A percentile compares a stretch with the other conserved stretches of the same genome.
Evolutionary conservation across 768 basidiomycete species (phyloP).

Genomic region (Hortiboletus flavorubellus): DNA sequence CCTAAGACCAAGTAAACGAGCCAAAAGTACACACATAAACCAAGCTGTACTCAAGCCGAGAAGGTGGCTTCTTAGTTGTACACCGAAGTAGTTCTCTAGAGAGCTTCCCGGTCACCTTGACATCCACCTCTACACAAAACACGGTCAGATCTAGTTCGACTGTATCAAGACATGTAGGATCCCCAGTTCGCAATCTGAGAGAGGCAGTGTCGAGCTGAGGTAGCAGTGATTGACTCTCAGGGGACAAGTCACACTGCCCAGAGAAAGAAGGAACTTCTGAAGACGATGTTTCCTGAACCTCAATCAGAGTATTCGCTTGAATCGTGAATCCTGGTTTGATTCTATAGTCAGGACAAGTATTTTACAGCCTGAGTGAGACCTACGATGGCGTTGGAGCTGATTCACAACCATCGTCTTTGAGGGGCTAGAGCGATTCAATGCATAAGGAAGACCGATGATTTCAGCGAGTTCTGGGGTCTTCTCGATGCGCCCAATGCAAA

Average conservation of each 20-base stretch:
- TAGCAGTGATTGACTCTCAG: background rate
- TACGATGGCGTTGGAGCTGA: slow-evolving; percentile 41
- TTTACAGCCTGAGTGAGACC: background rate
- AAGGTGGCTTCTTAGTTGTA: slow-evolving; percentile 3
- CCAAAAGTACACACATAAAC: background rate
- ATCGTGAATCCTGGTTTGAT: slow-evolving; percentile 59
- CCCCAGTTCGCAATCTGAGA: background rate
- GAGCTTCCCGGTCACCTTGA: background rate
- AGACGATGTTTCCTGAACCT: no score
- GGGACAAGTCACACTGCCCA: no score
- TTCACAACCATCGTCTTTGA: slow-evolving; percentile 64
- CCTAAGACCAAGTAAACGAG: background rate
- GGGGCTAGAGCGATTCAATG: slow-evolving; percentile 52
- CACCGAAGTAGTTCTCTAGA: background rate
- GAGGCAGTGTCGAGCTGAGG: no score
- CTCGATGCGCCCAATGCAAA: slow-evolving; percentile 57
- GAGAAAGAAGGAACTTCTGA: no score
- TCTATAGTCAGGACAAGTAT: background rate
- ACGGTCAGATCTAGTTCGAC: slow-evolving; percentile 22
- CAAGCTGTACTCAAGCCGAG: background rate
- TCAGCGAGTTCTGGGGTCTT: slow-evolving; percentile 54
- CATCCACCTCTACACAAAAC: slow-evolving; percentile 19
- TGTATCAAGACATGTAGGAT: background rate
- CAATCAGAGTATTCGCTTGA: slow-evolving; percentile 38
- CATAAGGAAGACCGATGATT: slow-evolving; percentile 47